Base-by-base conservation (phyloP, 1,139 yeast species). In the Lipomyces yarrowii region DNA sequence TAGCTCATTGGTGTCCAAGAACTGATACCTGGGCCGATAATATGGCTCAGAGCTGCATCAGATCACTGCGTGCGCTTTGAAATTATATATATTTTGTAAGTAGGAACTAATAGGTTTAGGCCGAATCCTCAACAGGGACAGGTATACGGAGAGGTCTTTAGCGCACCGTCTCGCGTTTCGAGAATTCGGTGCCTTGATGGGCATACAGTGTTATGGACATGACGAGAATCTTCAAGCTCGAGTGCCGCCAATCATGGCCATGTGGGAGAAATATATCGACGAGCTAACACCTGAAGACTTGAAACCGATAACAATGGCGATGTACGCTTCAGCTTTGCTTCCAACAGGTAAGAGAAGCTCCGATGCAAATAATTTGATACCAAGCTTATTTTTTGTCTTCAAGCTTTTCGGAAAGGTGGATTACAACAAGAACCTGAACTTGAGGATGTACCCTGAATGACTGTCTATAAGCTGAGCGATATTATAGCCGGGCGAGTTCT, bases 21-120 rank as follows among this genome's bases (percentile, higher is more conserved):
- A 13, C 58, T 4, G 48, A 30, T 46, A 11, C 46, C 11, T 56
- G 58, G 58, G 58, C 58, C 10, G 52, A 56, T 7, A 48, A 56
- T 56, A 56, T 56, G 58, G 48, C 58, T 56, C 58, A 56, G 58
- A 56, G 58, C 21, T 56, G 58, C 52, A 2, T 56, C 58, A 56
- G 58, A 32, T 56, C 58, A 33, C 48, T 56, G 32, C 23, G 58
- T 56, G 58, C 48, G 58, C 30, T 8, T 32, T 56, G 51, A 32
- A 48, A n/a, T 56, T 32, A 32, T 56, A 32, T 13, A 32, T 32
- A 56, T 8, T 5, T 42, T 55, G 57, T 21, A 10, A 32, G 48
- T 18, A 26, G 32, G 21, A 56, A 23, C 13, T 56, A 56, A 56
- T 56, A 13, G 21, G 11, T 56, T n/a, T 56, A 56, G 58, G 10